Percentiles rank a stretch among this genome's conserved stretches.
Evolutionary conservation across 352 stramenopile species (phyloP).

Genomic region (Phytophthora meadii): DNA sequence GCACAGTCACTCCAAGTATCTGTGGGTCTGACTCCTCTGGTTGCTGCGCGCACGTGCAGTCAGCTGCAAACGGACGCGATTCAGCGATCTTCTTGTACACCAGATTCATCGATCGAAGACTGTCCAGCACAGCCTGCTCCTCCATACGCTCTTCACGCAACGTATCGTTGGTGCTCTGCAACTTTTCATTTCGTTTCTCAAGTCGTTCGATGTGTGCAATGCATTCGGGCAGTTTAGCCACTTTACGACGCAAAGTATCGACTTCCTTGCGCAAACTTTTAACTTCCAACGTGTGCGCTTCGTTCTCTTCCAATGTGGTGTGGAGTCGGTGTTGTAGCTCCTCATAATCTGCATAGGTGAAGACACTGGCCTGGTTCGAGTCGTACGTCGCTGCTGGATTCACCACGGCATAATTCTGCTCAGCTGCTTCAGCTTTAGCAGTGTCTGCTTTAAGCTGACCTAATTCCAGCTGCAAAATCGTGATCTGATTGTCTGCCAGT

Average conservation of each 20-base stretch:
- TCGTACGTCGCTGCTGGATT: conserved; percentile 67
- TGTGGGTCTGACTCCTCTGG: conserved; percentile 30
- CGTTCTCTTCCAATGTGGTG: conserved; percentile 49
- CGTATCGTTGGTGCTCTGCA: conserved; percentile 61
- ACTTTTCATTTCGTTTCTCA: conserved; percentile 63
- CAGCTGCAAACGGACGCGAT: conserved; percentile 50
- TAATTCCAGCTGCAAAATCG: conserved; percentile 37
- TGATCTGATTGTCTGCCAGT: conserved; percentile 47
- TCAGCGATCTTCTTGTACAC: conserved; percentile 83
- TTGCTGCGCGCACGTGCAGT: conserved; percentile 32
- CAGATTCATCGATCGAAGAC: conserved; percentile 66
- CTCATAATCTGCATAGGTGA: conserved; percentile 63
- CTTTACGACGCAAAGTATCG: conserved; percentile 53
- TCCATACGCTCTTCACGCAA: conserved; percentile 73
- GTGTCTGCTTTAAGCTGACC: conserved; percentile 12
- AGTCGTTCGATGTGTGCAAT: conserved; percentile 55
- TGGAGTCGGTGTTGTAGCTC: conserved; percentile 58
- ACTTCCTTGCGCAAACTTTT: conserved; percentile 70
- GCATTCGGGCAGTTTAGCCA: conserved; percentile 45
- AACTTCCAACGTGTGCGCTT: conserved; percentile 48
- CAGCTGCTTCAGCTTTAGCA: conserved; percentile 17
- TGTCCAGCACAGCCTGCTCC: conserved; percentile 69
- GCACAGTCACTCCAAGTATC: conserved; percentile 45
- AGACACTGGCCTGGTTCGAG: conserved; percentile 60
- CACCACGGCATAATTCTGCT: conserved; percentile 30